Conservation (phyloP, 352 stramenopile genomes). For the Phytophthora fragariaefolia region DNA sequence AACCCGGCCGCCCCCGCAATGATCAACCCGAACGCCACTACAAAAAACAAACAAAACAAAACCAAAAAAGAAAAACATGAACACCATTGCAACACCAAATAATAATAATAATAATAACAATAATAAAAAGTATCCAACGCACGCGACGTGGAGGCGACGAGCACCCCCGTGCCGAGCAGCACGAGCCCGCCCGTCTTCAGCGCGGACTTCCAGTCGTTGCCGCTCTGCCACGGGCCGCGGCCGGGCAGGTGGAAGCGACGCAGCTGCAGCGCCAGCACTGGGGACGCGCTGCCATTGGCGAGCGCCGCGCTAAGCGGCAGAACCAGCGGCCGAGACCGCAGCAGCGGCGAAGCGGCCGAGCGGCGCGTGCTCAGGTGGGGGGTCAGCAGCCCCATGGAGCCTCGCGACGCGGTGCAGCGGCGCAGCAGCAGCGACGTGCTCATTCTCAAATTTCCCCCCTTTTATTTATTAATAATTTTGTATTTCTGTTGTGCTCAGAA, state of each 20-base stretch:
- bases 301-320: not conserved
- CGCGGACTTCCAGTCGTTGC: constrained; percentile 54
- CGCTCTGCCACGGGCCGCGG: constrained; percentile 46
- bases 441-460: no score
- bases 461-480: no score
- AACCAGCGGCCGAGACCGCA: constrained; percentile 19
- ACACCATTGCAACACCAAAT: not conserved
- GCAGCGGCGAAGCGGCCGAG: not conserved
- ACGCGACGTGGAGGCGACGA: constrained; percentile 74
- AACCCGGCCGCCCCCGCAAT: constrained; percentile 72
- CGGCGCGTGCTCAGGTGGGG: constrained; percentile 5
- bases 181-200: constrained; percentile 73
- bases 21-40: constrained; percentile 78
- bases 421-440: constrained; percentile 31
- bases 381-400: not conserved
- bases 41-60: no score
- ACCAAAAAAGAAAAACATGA: constrained; percentile 4
- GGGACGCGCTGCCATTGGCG: not conserved
- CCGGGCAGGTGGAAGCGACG: constrained; percentile 41
- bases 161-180: constrained; percentile 56
- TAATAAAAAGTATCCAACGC: constrained; percentile 20
- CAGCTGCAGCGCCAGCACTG: constrained; percentile 27
- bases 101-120: not conserved
- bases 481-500: no score
- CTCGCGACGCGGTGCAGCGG: constrained; percentile 13